phyloP scores from a whole-genome alignment of 176 grass and related monocot species.

The Microstegium vimineum region DNA sequence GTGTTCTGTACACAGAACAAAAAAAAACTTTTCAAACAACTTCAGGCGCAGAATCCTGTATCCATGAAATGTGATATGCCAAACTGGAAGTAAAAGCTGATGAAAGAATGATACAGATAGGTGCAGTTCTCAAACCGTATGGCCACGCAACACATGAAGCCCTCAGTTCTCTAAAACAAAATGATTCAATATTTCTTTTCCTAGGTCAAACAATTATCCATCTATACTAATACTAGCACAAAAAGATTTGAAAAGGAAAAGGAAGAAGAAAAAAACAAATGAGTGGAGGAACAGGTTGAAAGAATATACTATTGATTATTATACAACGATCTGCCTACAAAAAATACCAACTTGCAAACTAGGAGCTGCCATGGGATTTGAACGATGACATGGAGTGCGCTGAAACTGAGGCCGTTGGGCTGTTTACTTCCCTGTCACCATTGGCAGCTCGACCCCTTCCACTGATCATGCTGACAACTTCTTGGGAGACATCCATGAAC shows the following conservation, averaged over 20 bases:
- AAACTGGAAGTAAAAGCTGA: neutral
- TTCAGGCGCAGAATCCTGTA: neutral
- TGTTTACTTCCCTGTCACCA: conserved; percentile 72
- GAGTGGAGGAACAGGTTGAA: neutral
- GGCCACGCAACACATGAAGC: neutral
- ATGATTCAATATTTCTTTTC: conserved; percentile 9
- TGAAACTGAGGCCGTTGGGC: conserved; percentile 85
- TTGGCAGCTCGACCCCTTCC: conserved; percentile 61
- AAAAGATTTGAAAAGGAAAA: conserved; percentile 17
- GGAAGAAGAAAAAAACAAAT: neutral
- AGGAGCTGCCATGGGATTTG: conserved; percentile 61
- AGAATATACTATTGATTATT: conserved; percentile 44
- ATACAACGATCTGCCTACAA: conserved; percentile 55
- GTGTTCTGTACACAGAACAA: too few species aligned
- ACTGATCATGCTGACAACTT: conserved; percentile 62
- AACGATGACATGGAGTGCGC: conserved; percentile 84
- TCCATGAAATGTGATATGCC: neutral
- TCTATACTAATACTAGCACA: conserved; percentile 32
- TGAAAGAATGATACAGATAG: conserved; percentile 27
- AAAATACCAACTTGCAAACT: conserved; percentile 39
- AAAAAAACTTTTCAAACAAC: neutral
- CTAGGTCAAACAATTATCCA: conserved; percentile 36
- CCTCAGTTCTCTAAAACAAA: conserved; percentile 21
- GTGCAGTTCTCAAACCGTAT: conserved; percentile 12
- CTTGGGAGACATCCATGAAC: conserved; percentile 84